A percentile compares a stretch with the other conserved stretches of the same genome.
These are phyloP conservation scores for Xylaria sp. DNA, from an alignment of 2,329 filamentous ascomycete species.

Conservation along the genomic window DNA sequence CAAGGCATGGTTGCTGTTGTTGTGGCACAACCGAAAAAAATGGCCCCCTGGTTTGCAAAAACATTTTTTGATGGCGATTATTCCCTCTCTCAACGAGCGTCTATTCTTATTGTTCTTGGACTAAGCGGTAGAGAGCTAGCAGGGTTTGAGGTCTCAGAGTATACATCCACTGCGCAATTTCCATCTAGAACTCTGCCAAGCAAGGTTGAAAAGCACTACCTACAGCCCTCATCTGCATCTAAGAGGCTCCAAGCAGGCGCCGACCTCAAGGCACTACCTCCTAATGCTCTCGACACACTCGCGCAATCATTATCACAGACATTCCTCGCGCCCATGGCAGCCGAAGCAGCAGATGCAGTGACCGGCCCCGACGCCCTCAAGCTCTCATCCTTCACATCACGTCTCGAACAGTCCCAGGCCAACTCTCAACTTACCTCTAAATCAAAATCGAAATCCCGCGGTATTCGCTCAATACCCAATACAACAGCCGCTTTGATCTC, in stretches of 20 bases:
- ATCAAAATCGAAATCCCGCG: slow-evolving; percentile 46
- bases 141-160: slow-evolving; percentile 72
- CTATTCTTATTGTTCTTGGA: slow-evolving; percentile 83
- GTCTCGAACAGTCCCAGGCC: slow-evolving; percentile 65
- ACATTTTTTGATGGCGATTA: slow-evolving; percentile 94
- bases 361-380: slow-evolving; percentile 88
- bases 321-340: slow-evolving; percentile 84
- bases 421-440: slow-evolving; percentile 33
- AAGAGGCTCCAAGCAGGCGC: slow-evolving; percentile 45
- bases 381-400: slow-evolving; percentile 86
- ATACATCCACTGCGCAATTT: slow-evolving; percentile 67
- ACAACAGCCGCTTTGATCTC: slow-evolving; percentile 80
- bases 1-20: slow-evolving; percentile 86
- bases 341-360: slow-evolving; percentile 79
- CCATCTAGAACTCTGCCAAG: slow-evolving; percentile 83
- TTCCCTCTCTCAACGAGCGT: slow-evolving; percentile 83
- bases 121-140: slow-evolving; percentile 86
- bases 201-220: slow-evolving; percentile 77
- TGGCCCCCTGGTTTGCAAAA: slow-evolving; percentile 85
- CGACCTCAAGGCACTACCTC: slow-evolving; percentile 61
- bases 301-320: slow-evolving; percentile 73
- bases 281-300: slow-evolving; percentile 73
- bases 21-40: slow-evolving; percentile 76
- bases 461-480: slow-evolving; percentile 73
- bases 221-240: slow-evolving; percentile 49